Evolutionary conservation across 176 grass and related monocot genomes (phyloP), one percentile per base, ranked within the genome.

Genomic region (Oryza punctata): DNA sequence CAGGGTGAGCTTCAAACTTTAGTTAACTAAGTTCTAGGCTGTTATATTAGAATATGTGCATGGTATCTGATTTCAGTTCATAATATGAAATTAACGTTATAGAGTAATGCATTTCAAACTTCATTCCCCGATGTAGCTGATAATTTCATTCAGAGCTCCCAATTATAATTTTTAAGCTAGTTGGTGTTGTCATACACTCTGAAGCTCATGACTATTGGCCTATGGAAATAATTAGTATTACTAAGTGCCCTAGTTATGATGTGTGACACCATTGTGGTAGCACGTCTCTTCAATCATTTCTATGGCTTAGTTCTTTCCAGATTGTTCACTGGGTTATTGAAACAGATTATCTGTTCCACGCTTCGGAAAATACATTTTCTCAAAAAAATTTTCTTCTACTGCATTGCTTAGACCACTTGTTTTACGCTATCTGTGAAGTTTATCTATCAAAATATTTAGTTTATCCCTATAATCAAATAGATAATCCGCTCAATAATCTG

Each of bases 1-100:
- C 84, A 46, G 88, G 92, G 95, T 97, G 90, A 84, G 91, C 60
- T 82, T 32, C n/a, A 49, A 68, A 83, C 41, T 67, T 83, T 73
- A 49, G 35, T 23, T 84, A 76, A 12, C 26, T 72, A 78, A 63
- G 28, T 89, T 69, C 18, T 30, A 82, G 59, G 40, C n/a, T 82
- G 38, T 3, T 81, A 44, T 76, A 35, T 82, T 64, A 21, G 7
- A 61, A 43, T 87, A 63, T 27, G 32, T 69, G 27, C 27, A 69
- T 29, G 46, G 5, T 87, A 80, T 75, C n/a, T 87, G 28, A 70
- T 69, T 76, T 76, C 72, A 63, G 46, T 82, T 69, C 63, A 21
- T 77, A 49, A 54, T 64, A 37, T 70, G 26, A 16, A 16, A 28
- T 37, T 15, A 63, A 76, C 33, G 28, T 15, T 47, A 15, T 47